Evolutionary conservation across 1,284 basidiomycete genomes (phyloP).

Genomic region (Sanghuangporus baumii): DNA sequence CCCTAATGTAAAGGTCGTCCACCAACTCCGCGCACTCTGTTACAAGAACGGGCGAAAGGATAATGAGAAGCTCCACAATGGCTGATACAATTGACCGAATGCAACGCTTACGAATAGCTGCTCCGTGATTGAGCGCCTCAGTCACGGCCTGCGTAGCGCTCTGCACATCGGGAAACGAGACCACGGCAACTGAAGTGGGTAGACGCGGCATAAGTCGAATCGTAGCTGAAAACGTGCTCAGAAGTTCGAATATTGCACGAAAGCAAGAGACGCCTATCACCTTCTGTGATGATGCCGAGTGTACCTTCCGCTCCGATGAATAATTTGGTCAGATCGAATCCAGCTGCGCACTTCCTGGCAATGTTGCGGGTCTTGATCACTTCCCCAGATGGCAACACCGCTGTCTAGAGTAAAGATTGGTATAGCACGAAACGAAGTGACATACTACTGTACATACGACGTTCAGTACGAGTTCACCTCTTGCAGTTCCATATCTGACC

Average conservation of each 20-base stretch:
- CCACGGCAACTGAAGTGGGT: conserved; percentile 28
- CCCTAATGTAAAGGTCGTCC: conserved; percentile 76
- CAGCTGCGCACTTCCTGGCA: conserved; percentile 71
- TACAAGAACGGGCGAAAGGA: neutral
- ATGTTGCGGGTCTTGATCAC: conserved; percentile 74
- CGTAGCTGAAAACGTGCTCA: conserved; percentile 26
- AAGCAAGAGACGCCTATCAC: conserved; percentile 26
- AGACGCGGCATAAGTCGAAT: conserved; percentile 41
- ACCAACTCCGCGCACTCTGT: conserved; percentile 79
- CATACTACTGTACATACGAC: conserved; percentile 33
- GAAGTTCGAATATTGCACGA: conserved; percentile 1
- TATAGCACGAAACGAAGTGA: neutral
- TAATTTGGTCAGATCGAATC: conserved; percentile 74
- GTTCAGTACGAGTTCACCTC: conserved; percentile 69
- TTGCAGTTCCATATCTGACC: conserved; percentile 76
- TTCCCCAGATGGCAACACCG: conserved; percentile 74
- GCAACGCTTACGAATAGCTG: conserved; percentile 21
- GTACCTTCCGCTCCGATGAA: conserved; percentile 84
- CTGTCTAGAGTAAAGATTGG: conserved; percentile 40
- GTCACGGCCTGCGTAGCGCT: conserved; percentile 33
- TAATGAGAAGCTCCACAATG: neutral
- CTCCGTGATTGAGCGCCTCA: conserved; percentile 49
- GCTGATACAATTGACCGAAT: conserved; percentile 12
- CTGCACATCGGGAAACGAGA: conserved; percentile 12
- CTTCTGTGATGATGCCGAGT: conserved; percentile 75